Percentiles rank a stretch among this genome's conserved stretches.
Evolutionary conservation across 2,329 filamentous ascomycete species (phyloP).

Genomic region (Coniochaeta sp.): DNA sequence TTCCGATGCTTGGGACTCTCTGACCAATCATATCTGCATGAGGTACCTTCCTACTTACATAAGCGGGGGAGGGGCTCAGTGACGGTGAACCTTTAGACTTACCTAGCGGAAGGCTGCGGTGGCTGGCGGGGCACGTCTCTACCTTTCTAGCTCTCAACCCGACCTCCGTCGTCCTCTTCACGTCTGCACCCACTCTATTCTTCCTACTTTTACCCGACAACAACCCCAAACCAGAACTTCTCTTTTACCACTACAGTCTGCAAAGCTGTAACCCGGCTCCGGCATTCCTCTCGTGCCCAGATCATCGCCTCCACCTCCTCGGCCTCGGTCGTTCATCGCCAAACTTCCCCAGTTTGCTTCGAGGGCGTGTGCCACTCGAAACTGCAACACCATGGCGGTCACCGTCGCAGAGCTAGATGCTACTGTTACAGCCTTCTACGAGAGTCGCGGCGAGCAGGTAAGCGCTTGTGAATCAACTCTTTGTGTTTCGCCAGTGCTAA

Average conservation of each 20-base stretch:
- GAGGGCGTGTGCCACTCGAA: background rate
- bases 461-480: constrained; percentile 20
- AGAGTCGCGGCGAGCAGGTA: constrained; percentile 90
- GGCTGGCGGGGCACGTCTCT: constrained; percentile 2
- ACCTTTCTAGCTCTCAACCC: constrained; percentile 1
- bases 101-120: constrained; percentile 1
- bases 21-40: background rate
- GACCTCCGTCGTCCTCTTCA: background rate
- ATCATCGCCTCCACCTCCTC: constrained; percentile 19
- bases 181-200: background rate
- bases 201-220: background rate
- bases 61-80: background rate
- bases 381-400: constrained; percentile 48
- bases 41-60: background rate
- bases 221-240: background rate
- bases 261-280: background rate
- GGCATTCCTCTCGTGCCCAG: constrained; percentile 7
- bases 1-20: background rate
- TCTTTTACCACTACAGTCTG: background rate
- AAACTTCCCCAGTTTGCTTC: constrained; percentile 1
- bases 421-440: constrained; percentile 94
- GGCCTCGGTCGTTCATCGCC: constrained; percentile 5
- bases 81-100: background rate
- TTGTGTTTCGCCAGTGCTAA: constrained; percentile 21
- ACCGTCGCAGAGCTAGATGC: constrained; percentile 92